Conservation (phyloP, 345 rosid genomes). For the Capsella bursapastoris region DNA sequence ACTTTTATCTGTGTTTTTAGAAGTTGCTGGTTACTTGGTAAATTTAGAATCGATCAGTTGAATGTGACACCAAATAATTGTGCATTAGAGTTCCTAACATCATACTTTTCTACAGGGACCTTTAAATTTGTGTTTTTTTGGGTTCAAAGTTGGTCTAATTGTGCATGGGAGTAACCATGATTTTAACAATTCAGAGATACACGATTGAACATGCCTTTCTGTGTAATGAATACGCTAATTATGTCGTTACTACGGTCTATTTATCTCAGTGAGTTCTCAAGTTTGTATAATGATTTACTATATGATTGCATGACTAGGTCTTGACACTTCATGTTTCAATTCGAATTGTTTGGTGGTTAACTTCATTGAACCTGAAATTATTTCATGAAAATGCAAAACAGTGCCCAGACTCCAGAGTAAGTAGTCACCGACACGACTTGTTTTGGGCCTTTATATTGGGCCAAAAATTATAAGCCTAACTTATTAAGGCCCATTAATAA, state of each 20-base stretch:
- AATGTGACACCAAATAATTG: too few species aligned
- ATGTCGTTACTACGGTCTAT: not conserved
- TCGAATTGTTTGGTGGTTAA: too few species aligned
- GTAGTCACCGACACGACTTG: too few species aligned
- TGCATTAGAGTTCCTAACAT: not conserved
- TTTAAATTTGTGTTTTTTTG: not conserved
- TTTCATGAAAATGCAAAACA: too few species aligned
- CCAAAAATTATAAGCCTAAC: too few species aligned
- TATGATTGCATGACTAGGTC: not conserved
- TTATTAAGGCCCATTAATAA: too few species aligned
- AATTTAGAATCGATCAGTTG: not conserved
- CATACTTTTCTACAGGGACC: not conserved
- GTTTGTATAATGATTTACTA: not conserved
- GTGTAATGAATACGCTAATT: not conserved
- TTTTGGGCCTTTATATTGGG: too few species aligned
- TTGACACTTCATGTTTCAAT: too few species aligned
- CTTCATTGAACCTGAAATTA: too few species aligned
- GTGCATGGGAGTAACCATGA: not conserved
- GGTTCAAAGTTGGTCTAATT: not conserved
- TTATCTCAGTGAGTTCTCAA: not conserved
- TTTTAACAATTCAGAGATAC: not conserved
- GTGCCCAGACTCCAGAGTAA: too few species aligned
- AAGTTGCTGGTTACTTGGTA: not conserved
- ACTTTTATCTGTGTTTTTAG: not conserved
- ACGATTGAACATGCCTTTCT: not conserved